phyloP scores from a whole-genome alignment of 768 basidiomycete species.

The Agaricus blazei region DNA sequence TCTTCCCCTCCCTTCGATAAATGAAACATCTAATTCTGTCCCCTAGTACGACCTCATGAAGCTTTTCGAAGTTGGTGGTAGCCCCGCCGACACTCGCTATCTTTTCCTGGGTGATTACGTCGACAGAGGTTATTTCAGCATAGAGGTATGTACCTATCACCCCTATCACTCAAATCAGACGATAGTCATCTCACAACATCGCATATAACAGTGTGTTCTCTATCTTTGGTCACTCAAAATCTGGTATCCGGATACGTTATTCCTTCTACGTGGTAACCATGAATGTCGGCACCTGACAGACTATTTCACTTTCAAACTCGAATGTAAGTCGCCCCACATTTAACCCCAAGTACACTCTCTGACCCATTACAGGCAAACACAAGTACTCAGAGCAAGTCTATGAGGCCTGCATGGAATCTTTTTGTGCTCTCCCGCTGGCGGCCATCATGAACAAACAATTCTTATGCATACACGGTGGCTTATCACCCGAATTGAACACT shows the following conservation, averaged over 20 bases:
- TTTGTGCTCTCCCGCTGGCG: slow-evolving; percentile 91
- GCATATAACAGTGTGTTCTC: slow-evolving; percentile 73
- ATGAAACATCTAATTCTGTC: slow-evolving; percentile 2
- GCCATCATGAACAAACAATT: slow-evolving; percentile 99
- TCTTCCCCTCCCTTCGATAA: slow-evolving; percentile 7
- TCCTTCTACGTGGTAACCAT: slow-evolving; percentile 96
- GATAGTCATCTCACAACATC: slow-evolving; percentile 8
- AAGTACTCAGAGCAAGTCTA: slow-evolving; percentile 97
- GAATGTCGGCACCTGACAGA: slow-evolving; percentile 98
- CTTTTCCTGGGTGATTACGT: slow-evolving; percentile 93
- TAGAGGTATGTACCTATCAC: slow-evolving; percentile 53
- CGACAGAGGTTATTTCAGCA: slow-evolving; percentile 90
- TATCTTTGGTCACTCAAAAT: slow-evolving; percentile 99
- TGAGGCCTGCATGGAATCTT: slow-evolving; percentile 97
- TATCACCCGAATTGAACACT: slow-evolving; percentile 92
- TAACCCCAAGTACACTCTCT: slow-evolving; percentile 1
- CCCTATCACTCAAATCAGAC: not conserved
- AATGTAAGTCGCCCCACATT: slow-evolving; percentile 58
- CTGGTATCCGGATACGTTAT: slow-evolving; percentile 97
- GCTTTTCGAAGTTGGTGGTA: slow-evolving; percentile 90
- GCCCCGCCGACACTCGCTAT: slow-evolving; percentile 90
- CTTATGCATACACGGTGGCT: slow-evolving; percentile 94
- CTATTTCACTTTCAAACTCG: slow-evolving; percentile 98
- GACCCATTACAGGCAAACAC: slow-evolving; percentile 72
- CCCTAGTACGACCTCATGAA: slow-evolving; percentile 90